Base-by-base conservation (phyloP, 495 filamentous ascomycete genomes). In the Penicillium salamii region DNA sequence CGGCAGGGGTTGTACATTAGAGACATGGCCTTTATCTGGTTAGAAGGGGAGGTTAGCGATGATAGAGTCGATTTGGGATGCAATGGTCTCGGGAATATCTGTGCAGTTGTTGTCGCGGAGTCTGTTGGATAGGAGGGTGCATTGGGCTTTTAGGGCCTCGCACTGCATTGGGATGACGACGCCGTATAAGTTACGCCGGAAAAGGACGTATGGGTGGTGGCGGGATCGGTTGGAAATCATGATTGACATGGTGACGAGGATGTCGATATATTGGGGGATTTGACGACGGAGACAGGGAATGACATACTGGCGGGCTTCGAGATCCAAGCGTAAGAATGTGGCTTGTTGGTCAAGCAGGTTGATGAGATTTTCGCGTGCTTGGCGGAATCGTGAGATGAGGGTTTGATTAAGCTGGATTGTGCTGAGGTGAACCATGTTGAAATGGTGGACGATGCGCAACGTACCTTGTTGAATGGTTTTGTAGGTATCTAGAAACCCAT, bases 101-200 rank as follows among this genome's bases (percentile, higher is more conserved):
- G 42, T 44, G 41, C 41, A 43, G 13, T 19, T 24, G 41, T 43
- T 43, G 18, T 43, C 41, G 41, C 41, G 41, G 3, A 43, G 24
- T 21, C 41, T 19, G 12, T 31, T 15, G 8, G 41, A 14, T 4
- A 43, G 41, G 9, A n/a, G 17, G 1, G 17, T 12, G 7, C 41
- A 43, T 14, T 32, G 41, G 26, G 15, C 26, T 11, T 43, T 43
- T 9, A 43, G 17, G 4, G 41, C 41, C 15, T 24, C 26, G 41
- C 41, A 43, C 15, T 43, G 42, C 28, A 44, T 44, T 3, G 42
- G 42, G 2, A 44, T 29, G 2, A n/a, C 21, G 0, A 29, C 21
- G 4, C 32, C 18, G 42, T 45, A 34, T 26, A 33, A 45, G 18
- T 19, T 15, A n/a, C 14, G 29, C 5, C 21, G 29, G 19, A 34